Conservation (phyloP, 208 protist species). For the Leishmania major region DNA sequence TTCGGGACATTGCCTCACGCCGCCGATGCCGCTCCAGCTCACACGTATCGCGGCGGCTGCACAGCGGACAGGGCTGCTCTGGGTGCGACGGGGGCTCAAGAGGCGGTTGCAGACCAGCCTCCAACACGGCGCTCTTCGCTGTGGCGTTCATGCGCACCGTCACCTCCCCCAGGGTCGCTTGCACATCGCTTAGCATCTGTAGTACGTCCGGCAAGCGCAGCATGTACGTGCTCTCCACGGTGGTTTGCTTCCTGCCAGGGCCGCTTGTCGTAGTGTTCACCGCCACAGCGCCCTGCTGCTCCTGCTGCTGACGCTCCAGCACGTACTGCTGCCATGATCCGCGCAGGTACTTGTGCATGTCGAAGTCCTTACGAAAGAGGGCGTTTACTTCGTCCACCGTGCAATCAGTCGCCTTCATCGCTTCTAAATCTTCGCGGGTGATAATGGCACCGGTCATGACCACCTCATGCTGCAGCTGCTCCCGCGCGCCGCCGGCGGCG, state of each 20-base stretch:
- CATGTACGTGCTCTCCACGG: constrained; percentile 28
- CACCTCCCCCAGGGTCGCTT: constrained; percentile 67
- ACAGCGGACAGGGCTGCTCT: constrained; percentile 72
- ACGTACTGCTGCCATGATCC: constrained; percentile 38
- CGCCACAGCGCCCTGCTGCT: neutral
- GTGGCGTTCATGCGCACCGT: constrained; percentile 71
- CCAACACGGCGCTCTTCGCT: constrained; percentile 56
- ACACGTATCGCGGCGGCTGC: constrained; percentile 61
- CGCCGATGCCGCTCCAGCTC: constrained; percentile 53
- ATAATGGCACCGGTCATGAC: constrained; percentile 25
- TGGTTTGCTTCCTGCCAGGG: neutral
- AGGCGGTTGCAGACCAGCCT: constrained; percentile 57
- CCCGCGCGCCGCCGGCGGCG: neutral
- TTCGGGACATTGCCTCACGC: constrained; percentile 66
- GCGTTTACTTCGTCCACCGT: constrained; percentile 83
- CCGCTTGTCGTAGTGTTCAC: neutral
- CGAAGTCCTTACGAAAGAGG: constrained; percentile 71
- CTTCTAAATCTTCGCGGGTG: constrained; percentile 54
- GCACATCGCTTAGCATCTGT: constrained; percentile 77
- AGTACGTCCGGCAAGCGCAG: constrained; percentile 57
- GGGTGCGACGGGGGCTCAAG: constrained; percentile 67
- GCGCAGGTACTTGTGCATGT: constrained; percentile 70
- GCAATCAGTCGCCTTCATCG: constrained; percentile 74
- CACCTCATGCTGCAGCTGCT: neutral
- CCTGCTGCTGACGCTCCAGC: constrained; percentile 3